A percentile compares a stretch with the other conserved stretches of the same genome.
Conservation (phyloP, 2,329 filamentous ascomycete genomes). For the Tolypocladium nubicola region DNA sequence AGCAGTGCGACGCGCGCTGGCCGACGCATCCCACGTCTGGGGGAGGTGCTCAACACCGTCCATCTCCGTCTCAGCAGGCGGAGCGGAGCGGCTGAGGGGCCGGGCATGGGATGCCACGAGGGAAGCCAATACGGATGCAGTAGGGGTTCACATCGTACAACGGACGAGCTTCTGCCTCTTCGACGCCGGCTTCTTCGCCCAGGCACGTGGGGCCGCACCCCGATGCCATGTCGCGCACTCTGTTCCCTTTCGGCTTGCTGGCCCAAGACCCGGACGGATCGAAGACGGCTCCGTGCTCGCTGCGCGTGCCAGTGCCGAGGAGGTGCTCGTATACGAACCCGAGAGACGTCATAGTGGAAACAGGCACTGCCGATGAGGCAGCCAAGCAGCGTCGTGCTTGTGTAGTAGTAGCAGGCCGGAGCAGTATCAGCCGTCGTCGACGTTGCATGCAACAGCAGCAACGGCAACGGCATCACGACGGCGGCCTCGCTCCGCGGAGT, state of each 20-base stretch:
- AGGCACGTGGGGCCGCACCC: no score
- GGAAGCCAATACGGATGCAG: not conserved
- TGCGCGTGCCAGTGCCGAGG: no score
- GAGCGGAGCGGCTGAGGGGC: not conserved
- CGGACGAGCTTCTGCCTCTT: no score
- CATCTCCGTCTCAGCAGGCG: not conserved
- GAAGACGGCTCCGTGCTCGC: no score
- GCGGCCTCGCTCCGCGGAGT: not conserved
- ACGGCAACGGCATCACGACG: not conserved
- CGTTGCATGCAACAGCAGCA: not conserved
- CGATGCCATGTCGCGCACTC: not conserved
- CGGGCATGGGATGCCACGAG: not conserved
- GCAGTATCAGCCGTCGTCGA: not conserved
- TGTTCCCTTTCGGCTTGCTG: no score
- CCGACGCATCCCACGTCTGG: not conserved
- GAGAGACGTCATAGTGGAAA: not conserved
- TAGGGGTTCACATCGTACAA: not conserved
- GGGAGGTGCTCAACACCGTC: not conserved
- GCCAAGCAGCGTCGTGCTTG: not conserved
- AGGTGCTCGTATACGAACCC: no score
- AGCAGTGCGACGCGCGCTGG: not conserved
- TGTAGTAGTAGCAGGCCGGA: not conserved
- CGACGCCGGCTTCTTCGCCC: not conserved
- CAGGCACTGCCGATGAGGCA: not conserved
- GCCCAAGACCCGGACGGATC: no score